Conservation (phyloP, 2,329 filamentous ascomycete species). For the Xylaria multiplex region DNA sequence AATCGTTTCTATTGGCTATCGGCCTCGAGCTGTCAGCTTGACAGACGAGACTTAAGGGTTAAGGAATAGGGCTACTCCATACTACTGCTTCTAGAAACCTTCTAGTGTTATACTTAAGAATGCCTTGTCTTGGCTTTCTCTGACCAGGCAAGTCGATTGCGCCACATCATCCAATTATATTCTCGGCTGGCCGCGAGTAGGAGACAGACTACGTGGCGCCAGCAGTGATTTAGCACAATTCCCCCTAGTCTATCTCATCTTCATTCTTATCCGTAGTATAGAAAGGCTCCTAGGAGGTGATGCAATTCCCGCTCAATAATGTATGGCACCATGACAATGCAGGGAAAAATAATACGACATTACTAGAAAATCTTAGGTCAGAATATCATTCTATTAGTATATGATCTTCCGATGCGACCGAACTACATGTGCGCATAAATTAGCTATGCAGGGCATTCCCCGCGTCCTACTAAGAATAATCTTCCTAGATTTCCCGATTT, state of each 20-base stretch:
- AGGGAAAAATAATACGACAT: background rate
- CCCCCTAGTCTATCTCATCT: slow-evolving; percentile 6
- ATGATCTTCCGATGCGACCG: background rate
- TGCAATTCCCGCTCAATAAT: background rate
- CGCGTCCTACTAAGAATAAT: background rate
- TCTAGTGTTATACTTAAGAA: slow-evolving; percentile 23
- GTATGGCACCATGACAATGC: background rate
- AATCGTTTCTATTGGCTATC: slow-evolving; percentile 23
- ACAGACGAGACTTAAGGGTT: slow-evolving; percentile 10
- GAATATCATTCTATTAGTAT: background rate
- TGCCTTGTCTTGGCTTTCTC: slow-evolving; percentile 23
- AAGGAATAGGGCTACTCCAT: slow-evolving; percentile 1
- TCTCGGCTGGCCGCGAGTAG: background rate
- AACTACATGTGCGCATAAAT: background rate
- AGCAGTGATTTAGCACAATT: slow-evolving; percentile 4
- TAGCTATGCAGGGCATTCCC: background rate
- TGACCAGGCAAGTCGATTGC: slow-evolving; percentile 8
- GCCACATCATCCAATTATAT: slow-evolving; percentile 5
- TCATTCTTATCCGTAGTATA: background rate
- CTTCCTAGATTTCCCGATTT: slow-evolving; percentile 16
- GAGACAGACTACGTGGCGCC: background rate
- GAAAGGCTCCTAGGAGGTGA: too few relatives aligned
- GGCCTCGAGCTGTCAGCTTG: slow-evolving; percentile 12
- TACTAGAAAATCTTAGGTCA: background rate
- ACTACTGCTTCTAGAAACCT: slow-evolving; percentile 36